These are phyloP conservation scores for Podaxis pistillaris DNA, from an alignment of 768 basidiomycete genomes.

Conservation along the genomic window DNA sequence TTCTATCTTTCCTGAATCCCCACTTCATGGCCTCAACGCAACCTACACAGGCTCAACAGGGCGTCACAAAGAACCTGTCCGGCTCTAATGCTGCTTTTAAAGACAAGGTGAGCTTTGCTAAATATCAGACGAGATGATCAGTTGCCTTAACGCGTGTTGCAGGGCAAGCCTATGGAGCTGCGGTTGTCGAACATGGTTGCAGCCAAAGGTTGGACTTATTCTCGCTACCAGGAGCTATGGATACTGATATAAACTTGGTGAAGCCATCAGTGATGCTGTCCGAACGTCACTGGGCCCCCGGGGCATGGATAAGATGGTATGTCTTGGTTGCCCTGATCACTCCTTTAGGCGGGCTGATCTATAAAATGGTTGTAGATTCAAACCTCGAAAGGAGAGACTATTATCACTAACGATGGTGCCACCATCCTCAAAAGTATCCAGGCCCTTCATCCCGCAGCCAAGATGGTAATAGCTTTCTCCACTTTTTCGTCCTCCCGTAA, in stretches of 20 bases:
- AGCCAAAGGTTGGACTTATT: constrained; percentile 71
- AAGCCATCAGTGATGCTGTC: constrained; percentile 97
- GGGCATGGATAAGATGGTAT: constrained; percentile 99
- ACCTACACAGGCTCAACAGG: constrained; percentile 37
- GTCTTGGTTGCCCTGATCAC: constrained; percentile 19
- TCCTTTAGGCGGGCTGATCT: constrained; percentile 12
- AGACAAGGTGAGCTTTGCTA: constrained; percentile 60
- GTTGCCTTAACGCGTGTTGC: constrained; percentile 26
- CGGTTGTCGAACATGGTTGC: constrained; percentile 97
- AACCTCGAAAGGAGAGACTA: constrained; percentile 93
- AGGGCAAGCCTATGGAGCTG: constrained; percentile 99
- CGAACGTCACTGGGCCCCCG: constrained; percentile 94
- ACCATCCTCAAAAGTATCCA: constrained; percentile 96
- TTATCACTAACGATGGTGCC: constrained; percentile 98
- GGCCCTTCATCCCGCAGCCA: constrained; percentile 95
- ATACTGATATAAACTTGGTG: constrained; percentile 18
- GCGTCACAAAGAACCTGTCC: constrained; percentile 41
- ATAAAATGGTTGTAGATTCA: constrained; percentile 64
- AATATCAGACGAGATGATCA: constrained; percentile 7
- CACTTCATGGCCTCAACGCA: constrained; percentile 32
- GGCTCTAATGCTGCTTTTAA: constrained; percentile 81
- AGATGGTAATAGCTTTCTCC: constrained; percentile 67
- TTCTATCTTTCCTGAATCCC: constrained; percentile 10
- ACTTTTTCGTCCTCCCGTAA: background rate
- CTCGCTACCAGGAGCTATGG: background rate